phyloP scores from a whole-genome alignment of 2,329 filamentous ascomycete genomes.

The Xylariaceae sp. region DNA sequence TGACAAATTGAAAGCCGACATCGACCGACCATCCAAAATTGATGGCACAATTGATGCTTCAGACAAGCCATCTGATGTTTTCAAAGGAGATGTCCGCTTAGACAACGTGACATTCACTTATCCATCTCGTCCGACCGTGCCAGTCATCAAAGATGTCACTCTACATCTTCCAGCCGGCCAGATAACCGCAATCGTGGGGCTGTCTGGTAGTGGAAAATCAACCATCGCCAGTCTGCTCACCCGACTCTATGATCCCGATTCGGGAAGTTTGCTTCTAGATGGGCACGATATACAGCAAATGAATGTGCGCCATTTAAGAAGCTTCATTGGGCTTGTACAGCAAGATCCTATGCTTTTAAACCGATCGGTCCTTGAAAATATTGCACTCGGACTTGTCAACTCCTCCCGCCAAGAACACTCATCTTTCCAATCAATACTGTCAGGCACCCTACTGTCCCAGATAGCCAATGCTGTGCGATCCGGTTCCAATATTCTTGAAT shows the following conservation, averaged over 20 bases:
- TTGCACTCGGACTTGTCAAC: constrained; percentile 35
- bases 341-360: constrained; percentile 33
- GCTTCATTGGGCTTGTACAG: constrained; percentile 31
- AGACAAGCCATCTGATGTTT: constrained; percentile 44
- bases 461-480: constrained; percentile 49
- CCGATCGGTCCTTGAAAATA: constrained; percentile 36
- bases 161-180: constrained; percentile 34
- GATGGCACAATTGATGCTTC: constrained; percentile 40
- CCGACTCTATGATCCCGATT: constrained; percentile 54
- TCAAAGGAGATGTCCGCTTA: constrained; percentile 35
- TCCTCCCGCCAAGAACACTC: constrained; percentile 28
- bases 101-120: constrained; percentile 37
- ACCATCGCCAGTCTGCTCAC: constrained; percentile 51
- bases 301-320: constrained; percentile 40
- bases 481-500: constrained; percentile 44
- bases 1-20: constrained; percentile 51
- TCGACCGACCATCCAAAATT: constrained; percentile 45
- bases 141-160: constrained; percentile 33
- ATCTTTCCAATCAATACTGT: constrained; percentile 41
- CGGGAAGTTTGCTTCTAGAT: constrained; percentile 45
- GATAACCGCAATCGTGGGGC: constrained; percentile 47
- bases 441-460: constrained; percentile 45
- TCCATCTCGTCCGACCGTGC: constrained; percentile 34
- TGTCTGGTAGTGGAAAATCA: constrained; percentile 47
- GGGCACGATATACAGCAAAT: constrained; percentile 44